These are phyloP conservation scores for Paxillus involutus DNA, from an alignment of 768 basidiomycete genomes.

Conservation along the genomic window DNA sequence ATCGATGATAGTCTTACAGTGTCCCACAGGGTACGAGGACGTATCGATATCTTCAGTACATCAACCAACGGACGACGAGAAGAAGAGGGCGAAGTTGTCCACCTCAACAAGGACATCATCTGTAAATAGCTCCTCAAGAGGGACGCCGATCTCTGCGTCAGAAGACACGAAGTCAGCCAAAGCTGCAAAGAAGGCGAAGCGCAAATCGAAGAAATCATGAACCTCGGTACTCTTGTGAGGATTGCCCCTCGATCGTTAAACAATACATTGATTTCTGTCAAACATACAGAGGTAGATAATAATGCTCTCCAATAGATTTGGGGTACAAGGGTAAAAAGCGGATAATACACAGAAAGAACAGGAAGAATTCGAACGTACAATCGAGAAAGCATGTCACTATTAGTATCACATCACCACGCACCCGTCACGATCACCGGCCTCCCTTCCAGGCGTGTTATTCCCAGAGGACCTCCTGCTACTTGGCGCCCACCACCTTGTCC, in stretches of 20 bases:
- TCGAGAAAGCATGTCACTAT: slow-evolving; percentile 23
- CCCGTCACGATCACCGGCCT: slow-evolving; percentile 52
- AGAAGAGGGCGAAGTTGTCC: slow-evolving; percentile 9
- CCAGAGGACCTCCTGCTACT: slow-evolving; percentile 49
- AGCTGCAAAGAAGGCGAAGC: slow-evolving; percentile 34
- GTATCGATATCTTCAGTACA: slow-evolving; percentile 1
- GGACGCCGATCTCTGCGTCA: slow-evolving; percentile 18
- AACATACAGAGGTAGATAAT: slow-evolving; percentile 16
- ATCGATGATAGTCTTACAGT: not conserved
- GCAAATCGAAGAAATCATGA: slow-evolving; percentile 29
- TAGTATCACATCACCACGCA: slow-evolving; percentile 64
- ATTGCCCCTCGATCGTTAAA: not conserved
- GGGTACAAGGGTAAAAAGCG: slow-evolving; percentile 14
- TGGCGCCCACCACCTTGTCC: slow-evolving; percentile 38
- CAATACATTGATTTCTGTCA: slow-evolving; percentile 14
- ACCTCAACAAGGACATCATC: not conserved
- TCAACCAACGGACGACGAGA: not conserved
- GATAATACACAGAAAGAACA: slow-evolving; percentile 10
- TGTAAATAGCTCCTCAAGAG: slow-evolving; percentile 13
- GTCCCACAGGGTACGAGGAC: slow-evolving; percentile 33
- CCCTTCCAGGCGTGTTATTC: slow-evolving; percentile 45
- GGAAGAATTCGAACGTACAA: slow-evolving; percentile 27
- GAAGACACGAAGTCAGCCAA: slow-evolving; percentile 26
- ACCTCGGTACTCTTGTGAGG: slow-evolving; percentile 11
- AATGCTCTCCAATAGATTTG: slow-evolving; percentile 10